Evolutionary conservation across 495 filamentous ascomycete species (phyloP), one percentile per base, ranked within the genome.

Genomic region (Penicillium macrosclerotiorum): DNA sequence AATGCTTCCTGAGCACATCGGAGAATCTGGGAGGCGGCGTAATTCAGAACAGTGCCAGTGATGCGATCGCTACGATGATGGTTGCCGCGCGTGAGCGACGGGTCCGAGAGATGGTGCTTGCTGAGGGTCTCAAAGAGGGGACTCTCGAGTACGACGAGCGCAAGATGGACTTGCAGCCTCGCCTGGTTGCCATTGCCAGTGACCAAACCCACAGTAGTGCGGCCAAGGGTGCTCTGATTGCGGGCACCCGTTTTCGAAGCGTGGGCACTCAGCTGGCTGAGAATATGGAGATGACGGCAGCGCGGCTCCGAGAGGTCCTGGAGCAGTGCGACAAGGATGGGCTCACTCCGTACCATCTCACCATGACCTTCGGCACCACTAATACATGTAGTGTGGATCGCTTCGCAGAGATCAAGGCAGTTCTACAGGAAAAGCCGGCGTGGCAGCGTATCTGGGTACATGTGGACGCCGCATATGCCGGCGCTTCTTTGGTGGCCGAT

Each of bases 391-490:
- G 88, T 3, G 72, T 92, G 23, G 93, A 98, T 70, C 80, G 85
- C 30, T 87, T 94, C 54, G 71, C 65, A 0, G 84, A 84, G 36
- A 84, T 96, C 58, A 79, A 78, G 16, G 71, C 74, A 2, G 75
- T 86, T 3, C 68, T 87, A 20, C 68, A 72, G 27, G 83, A 86
- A 43, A 78, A 80, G 39, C 78, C 77, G 6, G 64, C 69, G 7
- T 74, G 71, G 69, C 65, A 65, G 50, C 67, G 80, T 37, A 76
- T 90, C 27, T 98, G 93, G 93, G 84, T 96, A 23, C 93, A 98
- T 63, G 80, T 96, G n/a, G 93, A 96, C 69, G 93, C 90, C 2
- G 93, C 92, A 3, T 97, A 96, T 69, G 93, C 93, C 3, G 93
- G 93, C 0, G 80, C 89, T 0, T 82, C 89, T 23, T 75, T 97